These are phyloP conservation scores for Oryza australiensis DNA, from an alignment of 176 grass and related monocot species.

Conservation along the genomic window DNA sequence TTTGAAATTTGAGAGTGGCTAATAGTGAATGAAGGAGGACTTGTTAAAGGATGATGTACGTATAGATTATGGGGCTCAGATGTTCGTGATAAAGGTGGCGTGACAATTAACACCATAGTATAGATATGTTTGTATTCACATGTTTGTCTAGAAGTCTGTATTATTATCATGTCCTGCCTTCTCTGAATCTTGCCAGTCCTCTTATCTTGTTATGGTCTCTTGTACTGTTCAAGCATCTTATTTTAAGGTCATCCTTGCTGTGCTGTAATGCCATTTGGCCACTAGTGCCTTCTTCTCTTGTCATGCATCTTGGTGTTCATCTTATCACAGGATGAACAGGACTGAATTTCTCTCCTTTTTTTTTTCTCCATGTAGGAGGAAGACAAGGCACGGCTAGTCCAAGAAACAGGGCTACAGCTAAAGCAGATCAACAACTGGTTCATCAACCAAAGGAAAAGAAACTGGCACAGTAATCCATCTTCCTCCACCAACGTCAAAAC, in stretches of 20 bases:
- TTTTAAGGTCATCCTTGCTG: neutral
- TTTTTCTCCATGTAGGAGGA: constrained; percentile 47
- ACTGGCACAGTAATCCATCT: constrained; percentile 76
- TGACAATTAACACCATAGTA: too few species aligned
- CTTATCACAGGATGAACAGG: neutral
- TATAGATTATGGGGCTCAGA: too few species aligned
- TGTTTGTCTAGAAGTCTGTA: neutral
- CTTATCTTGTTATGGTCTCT: neutral
- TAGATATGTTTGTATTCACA: constrained; percentile 3
- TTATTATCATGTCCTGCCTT: neutral
- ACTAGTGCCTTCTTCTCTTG: neutral
- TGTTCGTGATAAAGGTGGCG: too few species aligned
- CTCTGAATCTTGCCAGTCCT: neutral
- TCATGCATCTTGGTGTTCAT: neutral
- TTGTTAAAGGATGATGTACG: too few species aligned
- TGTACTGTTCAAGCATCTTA: neutral
- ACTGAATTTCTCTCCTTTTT: neutral
- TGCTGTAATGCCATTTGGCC: neutral
- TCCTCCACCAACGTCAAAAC: constrained; percentile 61
- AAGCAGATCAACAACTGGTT: constrained; percentile 84
- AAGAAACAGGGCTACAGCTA: constrained; percentile 69
- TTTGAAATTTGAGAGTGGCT: too few species aligned
- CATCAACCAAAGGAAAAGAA: constrained; percentile 80
- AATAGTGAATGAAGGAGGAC: too few species aligned
- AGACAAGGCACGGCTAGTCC: constrained; percentile 72